These are phyloP conservation scores for Scenedesmus sp. DNA, from an alignment of 163 green algal species.

Conservation along the genomic window DNA sequence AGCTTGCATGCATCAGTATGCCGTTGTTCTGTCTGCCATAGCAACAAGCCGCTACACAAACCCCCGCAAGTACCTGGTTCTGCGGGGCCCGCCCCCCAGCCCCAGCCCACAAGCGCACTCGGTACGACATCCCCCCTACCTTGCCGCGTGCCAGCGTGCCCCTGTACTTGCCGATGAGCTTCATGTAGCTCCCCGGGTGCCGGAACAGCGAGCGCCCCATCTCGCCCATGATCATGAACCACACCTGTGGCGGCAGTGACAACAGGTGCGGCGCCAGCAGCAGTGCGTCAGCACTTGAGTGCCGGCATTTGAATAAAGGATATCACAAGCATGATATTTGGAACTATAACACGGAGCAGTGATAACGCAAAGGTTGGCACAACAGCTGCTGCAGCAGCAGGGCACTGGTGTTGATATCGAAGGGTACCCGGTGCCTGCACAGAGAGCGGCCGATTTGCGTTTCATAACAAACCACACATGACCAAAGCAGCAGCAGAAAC, in stretches of 20 bases:
- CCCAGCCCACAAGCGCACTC: no score
- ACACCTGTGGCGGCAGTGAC: constrained; percentile 7
- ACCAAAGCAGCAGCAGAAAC: neutral
- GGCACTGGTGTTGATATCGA: neutral
- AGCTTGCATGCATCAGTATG: no score
- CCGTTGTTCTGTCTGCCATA: no score
- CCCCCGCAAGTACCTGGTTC: no score
- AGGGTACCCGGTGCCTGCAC: neutral
- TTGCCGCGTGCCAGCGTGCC: constrained; percentile 32
- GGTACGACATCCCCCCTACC: neutral
- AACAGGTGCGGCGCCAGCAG: neutral
- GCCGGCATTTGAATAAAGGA: neutral
- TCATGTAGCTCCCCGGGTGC: constrained; percentile 34
- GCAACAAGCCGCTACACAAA: no score
- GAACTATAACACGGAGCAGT: no score
- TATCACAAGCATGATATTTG: no score
- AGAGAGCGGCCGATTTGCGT: neutral
- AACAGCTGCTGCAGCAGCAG: neutral
- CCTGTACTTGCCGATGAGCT: constrained; percentile 51
- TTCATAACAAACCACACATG: neutral
- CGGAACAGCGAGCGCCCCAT: constrained; percentile 50
- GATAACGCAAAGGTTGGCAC: no score
- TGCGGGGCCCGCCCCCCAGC: no score
- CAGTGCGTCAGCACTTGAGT: neutral
- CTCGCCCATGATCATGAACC: constrained; percentile 57